phyloP scores from a whole-genome alignment of 257 asterid genomes.

The Nicotiana paniculata region DNA sequence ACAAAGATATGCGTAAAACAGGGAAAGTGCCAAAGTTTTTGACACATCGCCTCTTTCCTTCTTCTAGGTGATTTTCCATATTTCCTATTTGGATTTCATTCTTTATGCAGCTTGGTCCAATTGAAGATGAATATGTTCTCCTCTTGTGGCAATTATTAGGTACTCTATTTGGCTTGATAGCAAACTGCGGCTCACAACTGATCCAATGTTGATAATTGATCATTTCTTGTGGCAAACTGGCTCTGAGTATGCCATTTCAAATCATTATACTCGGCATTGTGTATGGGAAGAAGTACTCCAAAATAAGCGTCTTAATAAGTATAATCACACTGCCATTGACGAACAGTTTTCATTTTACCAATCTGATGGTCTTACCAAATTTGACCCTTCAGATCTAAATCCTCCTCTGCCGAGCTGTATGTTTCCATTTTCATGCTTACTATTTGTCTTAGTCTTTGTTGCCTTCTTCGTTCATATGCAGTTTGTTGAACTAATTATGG shows the following conservation, averaged over 20 bases:
- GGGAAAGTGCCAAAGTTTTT: conserved; percentile 95
- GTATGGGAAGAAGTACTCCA: conserved; percentile 96
- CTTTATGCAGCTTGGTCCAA: conserved; percentile 3
- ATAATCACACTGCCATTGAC: conserved; percentile 70
- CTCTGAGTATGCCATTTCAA: conserved; percentile 87
- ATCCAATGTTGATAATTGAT: conserved; percentile 80
- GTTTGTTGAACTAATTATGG: neutral
- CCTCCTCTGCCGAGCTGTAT: conserved; percentile 73
- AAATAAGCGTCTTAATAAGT: conserved; percentile 82
- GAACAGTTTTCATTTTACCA: conserved; percentile 75
- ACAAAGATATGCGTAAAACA: conserved; percentile 69
- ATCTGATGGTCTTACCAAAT: conserved; percentile 83
- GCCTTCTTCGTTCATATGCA: conserved; percentile 6
- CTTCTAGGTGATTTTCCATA: conserved; percentile 64
- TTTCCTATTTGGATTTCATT: neutral
- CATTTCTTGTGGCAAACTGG: conserved; percentile 72
- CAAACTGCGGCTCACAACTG: conserved; percentile 80
- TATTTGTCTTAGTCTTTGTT: conserved; percentile 6
- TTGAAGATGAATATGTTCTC: conserved; percentile 7
- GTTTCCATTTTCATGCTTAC: conserved; percentile 17
- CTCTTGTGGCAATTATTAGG: conserved; percentile 34
- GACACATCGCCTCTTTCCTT: conserved; percentile 89
- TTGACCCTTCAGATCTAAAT: conserved; percentile 56
- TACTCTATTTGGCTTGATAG: conserved; percentile 96
- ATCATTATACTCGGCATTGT: conserved; percentile 85